Conservation (phyloP, 23 red algal species). For the Agarophyton chilense region DNA sequence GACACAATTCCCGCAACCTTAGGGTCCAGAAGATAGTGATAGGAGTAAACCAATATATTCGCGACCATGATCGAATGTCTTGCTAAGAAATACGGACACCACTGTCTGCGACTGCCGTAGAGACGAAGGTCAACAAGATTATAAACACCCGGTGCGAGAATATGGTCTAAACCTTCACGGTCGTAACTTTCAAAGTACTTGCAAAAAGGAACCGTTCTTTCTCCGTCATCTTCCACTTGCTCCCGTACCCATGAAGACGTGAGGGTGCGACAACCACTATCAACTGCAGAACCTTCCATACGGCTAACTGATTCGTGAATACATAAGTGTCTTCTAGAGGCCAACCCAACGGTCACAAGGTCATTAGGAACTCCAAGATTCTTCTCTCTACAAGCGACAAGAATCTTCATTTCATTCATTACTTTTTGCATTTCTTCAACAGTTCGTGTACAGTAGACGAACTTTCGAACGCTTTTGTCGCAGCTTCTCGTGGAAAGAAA, state of each 20-base stretch:
- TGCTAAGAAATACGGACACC: slow-evolving; percentile 96
- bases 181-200: slow-evolving; percentile 89
- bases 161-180: slow-evolving; percentile 74
- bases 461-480: slow-evolving; percentile 74
- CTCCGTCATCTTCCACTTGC: slow-evolving; percentile 27
- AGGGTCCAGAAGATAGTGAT: slow-evolving; percentile 98
- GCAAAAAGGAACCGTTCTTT: slow-evolving; percentile 59
- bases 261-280: slow-evolving; percentile 81
- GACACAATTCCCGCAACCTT: slow-evolving; percentile 91
- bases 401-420: slow-evolving; percentile 82
- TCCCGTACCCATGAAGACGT: slow-evolving; percentile 91
- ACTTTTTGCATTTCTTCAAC: slow-evolving; percentile 99
- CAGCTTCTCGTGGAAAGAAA: slow-evolving; percentile 67
- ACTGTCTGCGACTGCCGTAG: slow-evolving; percentile 70
- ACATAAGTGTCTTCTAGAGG: slow-evolving; percentile 95
- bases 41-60: slow-evolving; percentile 96
- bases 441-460: slow-evolving; percentile 99
- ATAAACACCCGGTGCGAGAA: slow-evolving; percentile 86
- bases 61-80: slow-evolving; percentile 80
- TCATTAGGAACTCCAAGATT: slow-evolving; percentile 51
- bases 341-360: slow-evolving; percentile 87
- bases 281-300: slow-evolving; percentile 80
- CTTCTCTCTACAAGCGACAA: slow-evolving; percentile 74
- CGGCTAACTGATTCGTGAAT: slow-evolving; percentile 78
- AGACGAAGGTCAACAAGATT: slow-evolving; percentile 64